phyloP scores from a whole-genome alignment of 495 filamentous ascomycete genomes.

The Talaromyces thailandensis region DNA sequence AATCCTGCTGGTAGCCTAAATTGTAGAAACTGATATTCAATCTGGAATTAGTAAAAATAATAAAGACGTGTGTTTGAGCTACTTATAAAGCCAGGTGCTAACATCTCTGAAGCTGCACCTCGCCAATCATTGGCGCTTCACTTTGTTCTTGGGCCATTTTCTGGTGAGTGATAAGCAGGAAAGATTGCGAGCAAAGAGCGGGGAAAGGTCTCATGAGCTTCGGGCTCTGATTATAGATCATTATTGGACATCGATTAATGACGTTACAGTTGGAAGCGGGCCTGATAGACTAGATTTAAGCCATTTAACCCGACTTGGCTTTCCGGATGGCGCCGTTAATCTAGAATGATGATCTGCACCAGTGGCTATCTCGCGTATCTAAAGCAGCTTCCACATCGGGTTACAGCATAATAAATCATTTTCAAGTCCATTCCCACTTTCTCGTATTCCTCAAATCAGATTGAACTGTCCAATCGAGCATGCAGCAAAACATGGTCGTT shows the following conservation, averaged over 20 bases:
- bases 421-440: background rate
- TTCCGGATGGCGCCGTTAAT: background rate
- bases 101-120: background rate
- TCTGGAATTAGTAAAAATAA: background rate
- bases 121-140: background rate
- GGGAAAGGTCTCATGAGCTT: background rate
- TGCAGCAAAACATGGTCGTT: background rate
- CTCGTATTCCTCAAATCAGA: background rate
- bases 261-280: background rate
- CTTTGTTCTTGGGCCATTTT: background rate
- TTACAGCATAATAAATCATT: background rate
- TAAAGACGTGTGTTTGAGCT: background rate
- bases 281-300: background rate
- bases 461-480: background rate
- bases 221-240: background rate
- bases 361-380: background rate
- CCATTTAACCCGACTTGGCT: background rate
- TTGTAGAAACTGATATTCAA: background rate
- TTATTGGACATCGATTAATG: background rate
- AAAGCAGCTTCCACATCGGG: background rate
- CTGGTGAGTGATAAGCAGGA: background rate
- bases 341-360: background rate
- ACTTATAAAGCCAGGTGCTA: background rate
- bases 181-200: background rate
- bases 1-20: background rate